A percentile compares a stretch with the other conserved stretches of the same genome.
Evolutionary conservation across 139 green algal genomes (phyloP).

Genomic region (Choricystis sp.): DNA sequence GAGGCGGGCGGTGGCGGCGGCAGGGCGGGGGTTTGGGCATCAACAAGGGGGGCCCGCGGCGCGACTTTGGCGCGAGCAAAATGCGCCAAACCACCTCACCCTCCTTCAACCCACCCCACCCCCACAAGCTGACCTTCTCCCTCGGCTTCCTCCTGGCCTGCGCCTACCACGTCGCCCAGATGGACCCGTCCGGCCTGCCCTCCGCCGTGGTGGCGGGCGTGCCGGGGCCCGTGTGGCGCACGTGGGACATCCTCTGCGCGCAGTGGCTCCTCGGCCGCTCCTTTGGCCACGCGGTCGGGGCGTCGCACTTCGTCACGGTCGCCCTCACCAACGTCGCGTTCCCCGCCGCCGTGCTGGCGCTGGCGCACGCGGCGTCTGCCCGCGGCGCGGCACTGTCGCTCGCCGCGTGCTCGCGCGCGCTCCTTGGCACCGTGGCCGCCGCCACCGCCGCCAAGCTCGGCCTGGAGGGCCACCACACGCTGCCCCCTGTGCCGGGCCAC

Average conservation of each 20-base stretch:
- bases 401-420: neutral
- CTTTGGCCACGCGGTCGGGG: conserved; percentile 9
- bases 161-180: conserved; percentile 11
- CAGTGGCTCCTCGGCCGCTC: conserved; percentile 13
- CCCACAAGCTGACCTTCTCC: conserved; percentile 5
- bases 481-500: neutral
- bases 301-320: neutral
- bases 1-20: no score
- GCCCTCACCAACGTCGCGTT: conserved; percentile 7
- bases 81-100: no score
- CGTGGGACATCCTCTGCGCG: conserved; percentile 7
- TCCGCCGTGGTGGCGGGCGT: conserved; percentile 2
- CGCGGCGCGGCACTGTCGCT: neutral
- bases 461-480: conserved; percentile 1
- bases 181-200: conserved; percentile 4
- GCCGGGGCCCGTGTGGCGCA: conserved; percentile 6
- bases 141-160: conserved; percentile 7
- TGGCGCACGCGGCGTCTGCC: neutral
- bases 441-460: conserved; percentile 1
- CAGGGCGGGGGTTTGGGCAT: no score
- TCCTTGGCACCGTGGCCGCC: neutral
- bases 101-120: no score
- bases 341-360: conserved; percentile 4
- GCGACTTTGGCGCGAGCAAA: no score
- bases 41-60: no score